Conservation (phyloP, 2,329 filamentous ascomycete genomes). For the Colletotrichum plurivorum region DNA sequence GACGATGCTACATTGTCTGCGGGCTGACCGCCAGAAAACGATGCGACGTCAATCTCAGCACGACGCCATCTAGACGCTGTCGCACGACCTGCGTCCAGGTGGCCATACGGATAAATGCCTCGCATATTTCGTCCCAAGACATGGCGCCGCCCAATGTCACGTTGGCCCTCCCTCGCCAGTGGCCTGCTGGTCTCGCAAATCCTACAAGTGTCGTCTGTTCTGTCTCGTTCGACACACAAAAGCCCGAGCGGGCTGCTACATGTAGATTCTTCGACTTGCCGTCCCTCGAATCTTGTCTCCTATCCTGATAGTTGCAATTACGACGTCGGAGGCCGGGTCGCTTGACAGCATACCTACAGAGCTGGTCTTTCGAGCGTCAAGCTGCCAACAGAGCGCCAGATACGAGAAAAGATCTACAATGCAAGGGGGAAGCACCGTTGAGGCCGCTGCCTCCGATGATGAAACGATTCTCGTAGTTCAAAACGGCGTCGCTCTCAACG, state of each 20-base stretch:
- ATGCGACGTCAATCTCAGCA: slow-evolving; percentile 14
- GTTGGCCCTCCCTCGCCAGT: not conserved
- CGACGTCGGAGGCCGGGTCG: no score
- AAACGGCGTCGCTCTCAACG: slow-evolving; percentile 67
- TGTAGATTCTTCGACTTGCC: not conserved
- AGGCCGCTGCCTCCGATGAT: slow-evolving; percentile 42
- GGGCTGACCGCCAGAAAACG: slow-evolving; percentile 11
- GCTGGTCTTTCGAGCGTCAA: no score
- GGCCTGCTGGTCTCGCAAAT: not conserved
- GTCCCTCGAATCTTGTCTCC: no score
- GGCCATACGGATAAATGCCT: not conserved
- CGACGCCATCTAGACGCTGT: not conserved
- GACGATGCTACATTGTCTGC: slow-evolving; percentile 10
- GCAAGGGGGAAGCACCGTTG: not conserved
- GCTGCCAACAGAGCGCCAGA: not conserved
- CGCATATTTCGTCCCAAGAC: slow-evolving; percentile 19
- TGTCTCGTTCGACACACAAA: not conserved
- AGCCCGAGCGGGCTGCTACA: not conserved
- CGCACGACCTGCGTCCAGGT: not conserved
- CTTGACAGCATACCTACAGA: no score
- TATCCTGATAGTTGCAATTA: not conserved
- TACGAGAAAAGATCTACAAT: not conserved
- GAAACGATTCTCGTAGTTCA: slow-evolving; percentile 52
- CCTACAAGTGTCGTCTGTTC: slow-evolving; percentile 5
- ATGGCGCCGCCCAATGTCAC: slow-evolving; percentile 18